Conservation (phyloP, 176 grass and related monocot species). For the Carex scoparia region DNA sequence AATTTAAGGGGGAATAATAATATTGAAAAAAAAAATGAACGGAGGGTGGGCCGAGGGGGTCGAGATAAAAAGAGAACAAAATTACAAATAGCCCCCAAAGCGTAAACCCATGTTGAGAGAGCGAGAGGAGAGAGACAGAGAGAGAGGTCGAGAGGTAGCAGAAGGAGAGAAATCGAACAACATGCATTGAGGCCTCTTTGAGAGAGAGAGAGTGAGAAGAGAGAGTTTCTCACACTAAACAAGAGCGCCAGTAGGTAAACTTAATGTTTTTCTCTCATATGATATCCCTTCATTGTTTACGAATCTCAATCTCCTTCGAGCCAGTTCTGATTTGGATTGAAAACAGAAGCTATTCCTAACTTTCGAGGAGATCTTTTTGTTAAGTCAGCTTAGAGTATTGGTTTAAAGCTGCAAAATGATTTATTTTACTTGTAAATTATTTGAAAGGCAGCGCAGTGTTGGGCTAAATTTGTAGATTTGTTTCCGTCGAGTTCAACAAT, state of each 20-base stretch:
- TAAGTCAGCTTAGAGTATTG: not conserved
- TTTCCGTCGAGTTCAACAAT: not conserved
- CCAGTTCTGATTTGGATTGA: slow-evolving; percentile 6
- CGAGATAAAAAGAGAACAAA: not conserved
- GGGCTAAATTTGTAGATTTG: slow-evolving; percentile 4
- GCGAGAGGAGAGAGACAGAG: not conserved
- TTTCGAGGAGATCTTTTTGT: not conserved
- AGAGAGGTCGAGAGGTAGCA: slow-evolving; percentile 26
- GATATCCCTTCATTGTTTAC: not conserved
- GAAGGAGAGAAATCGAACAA: slow-evolving; percentile 35
- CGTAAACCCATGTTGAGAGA: slow-evolving; percentile 31
- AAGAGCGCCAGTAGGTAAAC: slow-evolving; percentile 14
- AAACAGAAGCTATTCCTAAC: not conserved
- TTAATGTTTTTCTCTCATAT: not conserved
- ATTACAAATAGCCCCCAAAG: slow-evolving; percentile 23
- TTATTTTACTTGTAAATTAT: not conserved
- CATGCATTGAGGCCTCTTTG: slow-evolving; percentile 22
- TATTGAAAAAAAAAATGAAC: not conserved
- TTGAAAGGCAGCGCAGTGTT: not conserved
- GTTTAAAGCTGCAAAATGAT: not conserved
- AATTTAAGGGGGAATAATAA: not conserved
- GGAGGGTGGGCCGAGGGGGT: not conserved
- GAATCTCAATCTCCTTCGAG: not conserved
- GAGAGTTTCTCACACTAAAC: not conserved
- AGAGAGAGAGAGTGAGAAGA: slow-evolving; percentile 17